Conservation (phyloP, 140 eudicot genomes). For the Anethum foeniculum region DNA sequence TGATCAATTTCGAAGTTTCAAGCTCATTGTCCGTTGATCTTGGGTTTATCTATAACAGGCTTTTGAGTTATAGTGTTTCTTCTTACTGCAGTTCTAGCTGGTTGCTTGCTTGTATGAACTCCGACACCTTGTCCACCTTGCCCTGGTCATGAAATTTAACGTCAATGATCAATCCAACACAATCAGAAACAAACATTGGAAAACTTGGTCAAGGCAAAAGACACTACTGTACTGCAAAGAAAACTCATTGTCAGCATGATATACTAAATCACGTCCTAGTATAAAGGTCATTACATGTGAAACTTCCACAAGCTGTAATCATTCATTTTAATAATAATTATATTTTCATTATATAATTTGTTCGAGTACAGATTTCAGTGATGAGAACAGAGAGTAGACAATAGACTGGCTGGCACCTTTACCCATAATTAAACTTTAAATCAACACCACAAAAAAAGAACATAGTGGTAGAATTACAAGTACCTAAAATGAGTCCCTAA, state of each 20-base stretch:
- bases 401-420: not conserved
- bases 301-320: not conserved
- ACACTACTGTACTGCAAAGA: not conserved
- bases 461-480: not conserved
- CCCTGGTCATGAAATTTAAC: constrained; percentile 23
- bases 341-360: not conserved
- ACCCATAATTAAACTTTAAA: not conserved
- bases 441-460: not conserved
- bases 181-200: not conserved
- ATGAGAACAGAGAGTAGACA: not conserved
- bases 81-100: constrained; percentile 27
- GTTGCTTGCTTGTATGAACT: constrained; percentile 41
- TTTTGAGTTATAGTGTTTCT: constrained; percentile 27
- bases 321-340: not conserved
- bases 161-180: not conserved
- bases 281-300: not conserved
- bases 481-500: not conserved
- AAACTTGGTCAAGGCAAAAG: not conserved
- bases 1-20: constrained; percentile 18
- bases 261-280: not conserved
- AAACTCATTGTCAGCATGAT: not conserved
- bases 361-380: not conserved
- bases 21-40: constrained; percentile 18
- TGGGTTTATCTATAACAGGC: constrained; percentile 26
- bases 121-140: constrained; percentile 42